A percentile compares a stretch with the other conserved stretches of the same genome.
Conservation (phyloP, 169 alveolate species). For the Sarcocystis neurona region DNA sequence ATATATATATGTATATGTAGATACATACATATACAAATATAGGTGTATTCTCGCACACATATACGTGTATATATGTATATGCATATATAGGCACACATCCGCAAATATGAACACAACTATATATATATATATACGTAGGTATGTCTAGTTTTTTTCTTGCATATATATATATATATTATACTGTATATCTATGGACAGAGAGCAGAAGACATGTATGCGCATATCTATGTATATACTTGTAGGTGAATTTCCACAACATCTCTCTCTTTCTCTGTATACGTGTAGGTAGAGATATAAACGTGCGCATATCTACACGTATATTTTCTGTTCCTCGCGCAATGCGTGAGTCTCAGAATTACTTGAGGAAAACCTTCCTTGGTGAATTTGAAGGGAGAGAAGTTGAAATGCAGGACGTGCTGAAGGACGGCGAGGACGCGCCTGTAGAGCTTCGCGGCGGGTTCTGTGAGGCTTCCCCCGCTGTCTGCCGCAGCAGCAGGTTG, state of each 20-base stretch:
- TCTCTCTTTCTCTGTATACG: background rate
- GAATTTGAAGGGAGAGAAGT: constrained; percentile 21
- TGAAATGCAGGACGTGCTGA: constrained; percentile 17
- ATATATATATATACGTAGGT: background rate
- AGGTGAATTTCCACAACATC: background rate
- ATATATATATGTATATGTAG: background rate
- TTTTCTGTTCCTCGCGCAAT: background rate
- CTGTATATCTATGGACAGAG: background rate
- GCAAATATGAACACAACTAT: background rate
- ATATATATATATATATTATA: background rate
- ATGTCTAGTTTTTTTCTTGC: background rate
- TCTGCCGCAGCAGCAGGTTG: background rate
- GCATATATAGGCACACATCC: background rate
- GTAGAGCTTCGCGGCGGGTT: background rate
- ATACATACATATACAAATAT: background rate
- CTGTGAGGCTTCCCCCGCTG: too few species aligned
- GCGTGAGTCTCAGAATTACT: background rate
- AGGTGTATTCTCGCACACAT: background rate
- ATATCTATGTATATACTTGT: background rate
- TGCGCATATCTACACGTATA: background rate
- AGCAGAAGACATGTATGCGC: background rate
- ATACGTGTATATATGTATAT: background rate
- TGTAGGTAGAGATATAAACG: background rate
- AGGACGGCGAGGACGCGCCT: constrained; percentile 3
- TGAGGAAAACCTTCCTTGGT: constrained; percentile 46